Evolutionary conservation across 140 eudicot species (phyloP), one percentile per base, ranked within the genome.

Genomic region (Ambrosia hybrid): DNA sequence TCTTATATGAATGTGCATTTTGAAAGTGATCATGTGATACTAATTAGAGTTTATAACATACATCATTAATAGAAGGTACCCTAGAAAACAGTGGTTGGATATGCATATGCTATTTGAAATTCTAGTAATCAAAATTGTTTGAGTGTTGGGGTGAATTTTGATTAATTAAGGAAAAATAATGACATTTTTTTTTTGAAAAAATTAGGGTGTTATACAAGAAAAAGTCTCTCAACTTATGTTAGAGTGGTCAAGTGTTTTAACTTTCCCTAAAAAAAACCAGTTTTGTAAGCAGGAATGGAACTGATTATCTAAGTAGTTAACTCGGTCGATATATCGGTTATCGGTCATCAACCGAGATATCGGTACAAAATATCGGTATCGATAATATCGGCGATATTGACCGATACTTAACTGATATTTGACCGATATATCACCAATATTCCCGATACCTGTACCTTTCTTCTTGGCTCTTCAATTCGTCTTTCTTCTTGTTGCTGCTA

Each of bases 71-170:
- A 51, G 12, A 34, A 69, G 2, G 46, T 30, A 69, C 37, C 21
- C 8, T 34, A 41, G 51, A 33, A 48, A 4, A 36, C 45, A 9
- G 34, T 70, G 52, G 10, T 36, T 52, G 52, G 51, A 70, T 53
- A 52, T 52, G 49, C 38, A 14, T 70, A 37, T 53, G 74, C 51
- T 70, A 12, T 15, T 70, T 53, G 49, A 37, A 43, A 3, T 34
- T 52, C 8, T 51, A 36, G 34, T 53, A 14, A 53, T 14, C 21
- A 12, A 26, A 30, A 68, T 68, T 60, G 34, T 68, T 68, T 30
- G 51, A 36, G 1, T 53, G 52, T 14, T 70, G 30, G 61, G 64
- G 16, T n/a, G 37, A 9, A n/a, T 36, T 52, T 17, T 68, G 57
- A 33, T 7, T 43, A 8, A 14, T 4, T 3, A 2, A 66, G 57